Base-by-base conservation (phyloP, 306 rosid genomes). In the Hippophae gyantsensis region DNA sequence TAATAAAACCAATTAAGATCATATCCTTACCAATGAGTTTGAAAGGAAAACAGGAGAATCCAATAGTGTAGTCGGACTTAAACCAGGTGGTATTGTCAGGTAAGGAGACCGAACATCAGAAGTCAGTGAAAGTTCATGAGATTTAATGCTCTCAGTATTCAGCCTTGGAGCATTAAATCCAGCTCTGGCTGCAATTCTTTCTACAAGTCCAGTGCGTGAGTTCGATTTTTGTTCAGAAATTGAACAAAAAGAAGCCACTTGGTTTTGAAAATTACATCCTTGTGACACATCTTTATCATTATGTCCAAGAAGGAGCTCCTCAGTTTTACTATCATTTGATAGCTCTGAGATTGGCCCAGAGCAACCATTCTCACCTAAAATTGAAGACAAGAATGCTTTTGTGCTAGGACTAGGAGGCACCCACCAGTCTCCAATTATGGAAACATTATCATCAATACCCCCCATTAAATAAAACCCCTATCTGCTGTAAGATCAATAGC, bases 161-260 rank as follows among this genome's bases (percentile, higher is more conserved):
- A 90, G 73, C 79, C 87, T 82, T 0, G 98, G 98, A 60, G 98
- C 98, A 76, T 90, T 90, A 67, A 90, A 90, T 48, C 98, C 98
- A 56, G 96, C 85, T 69, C 98, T 74, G 49, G 94, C 95, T 50
- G 97, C 97, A 38, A 86, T 82, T 68, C 97, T 81, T 62, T 87
- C 97, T 54, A 77, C 84, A 49, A 87, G 95, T 46, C 95, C 90
- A 13, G 81, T 83, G 0, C 89, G 81, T 1, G 84, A 72, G 48
- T 58, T 67, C 25, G 72, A 71, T 60, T 74, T 84, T 32, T 75
- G 75, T 41, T 82, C 84, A 0, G 79, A 66, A 66, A 60, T 63
- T 57, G 76, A 76, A 65, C 76, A 56, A 9, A 50, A 5, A 10
- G 68, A 78, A 23, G 55, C 55, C 52, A 74, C 65, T 46, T 78